A percentile compares a stretch with the other conserved stretches of the same genome.
phyloP scores from a whole-genome alignment of 257 asterid species.

The Lavandula angustifolia region DNA sequence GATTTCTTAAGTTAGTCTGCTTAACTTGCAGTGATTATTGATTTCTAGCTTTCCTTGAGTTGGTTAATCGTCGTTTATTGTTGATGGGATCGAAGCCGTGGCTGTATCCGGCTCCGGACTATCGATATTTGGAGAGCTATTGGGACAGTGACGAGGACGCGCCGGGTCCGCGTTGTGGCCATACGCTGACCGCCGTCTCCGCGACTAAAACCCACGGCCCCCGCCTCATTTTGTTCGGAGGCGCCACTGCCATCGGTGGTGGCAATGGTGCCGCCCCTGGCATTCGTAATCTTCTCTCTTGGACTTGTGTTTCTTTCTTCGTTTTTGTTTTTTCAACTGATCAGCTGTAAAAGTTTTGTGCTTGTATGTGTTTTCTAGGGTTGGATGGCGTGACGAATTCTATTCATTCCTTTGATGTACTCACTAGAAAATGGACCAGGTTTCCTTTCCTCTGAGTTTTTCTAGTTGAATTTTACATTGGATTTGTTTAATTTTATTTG shows the following conservation, averaged over 20 bases:
- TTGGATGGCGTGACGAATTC: slow-evolving; percentile 93
- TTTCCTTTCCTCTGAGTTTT: neutral
- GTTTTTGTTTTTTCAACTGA: neutral
- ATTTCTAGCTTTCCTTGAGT: slow-evolving; percentile 3
- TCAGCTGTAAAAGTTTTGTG: slow-evolving; percentile 1
- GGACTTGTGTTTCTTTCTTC: neutral
- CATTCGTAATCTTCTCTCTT: slow-evolving; percentile 53
- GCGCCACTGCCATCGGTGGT: slow-evolving; percentile 95
- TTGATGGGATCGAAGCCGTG: slow-evolving; percentile 72
- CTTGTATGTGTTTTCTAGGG: slow-evolving; percentile 51
- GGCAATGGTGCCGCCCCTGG: slow-evolving; percentile 87
- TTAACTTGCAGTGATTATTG: slow-evolving; percentile 14
- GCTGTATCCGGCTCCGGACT: slow-evolving; percentile 64
- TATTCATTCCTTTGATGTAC: slow-evolving; percentile 85
- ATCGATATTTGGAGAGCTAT: slow-evolving; percentile 59
- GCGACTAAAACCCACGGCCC: slow-evolving; percentile 91
- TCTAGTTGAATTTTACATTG: neutral
- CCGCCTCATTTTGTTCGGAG: slow-evolving; percentile 91
- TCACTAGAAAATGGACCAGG: slow-evolving; percentile 98
- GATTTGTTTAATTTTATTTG: slow-evolving; percentile 25
- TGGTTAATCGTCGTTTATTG: slow-evolving; percentile 22
- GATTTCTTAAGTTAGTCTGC: slow-evolving; percentile 12
- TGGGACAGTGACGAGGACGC: slow-evolving; percentile 95
- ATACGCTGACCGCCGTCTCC: slow-evolving; percentile 92
- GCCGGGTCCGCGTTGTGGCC: slow-evolving; percentile 97